Base-by-base conservation (phyloP, 306 rosid species). In the Pueraria montana region DNA sequence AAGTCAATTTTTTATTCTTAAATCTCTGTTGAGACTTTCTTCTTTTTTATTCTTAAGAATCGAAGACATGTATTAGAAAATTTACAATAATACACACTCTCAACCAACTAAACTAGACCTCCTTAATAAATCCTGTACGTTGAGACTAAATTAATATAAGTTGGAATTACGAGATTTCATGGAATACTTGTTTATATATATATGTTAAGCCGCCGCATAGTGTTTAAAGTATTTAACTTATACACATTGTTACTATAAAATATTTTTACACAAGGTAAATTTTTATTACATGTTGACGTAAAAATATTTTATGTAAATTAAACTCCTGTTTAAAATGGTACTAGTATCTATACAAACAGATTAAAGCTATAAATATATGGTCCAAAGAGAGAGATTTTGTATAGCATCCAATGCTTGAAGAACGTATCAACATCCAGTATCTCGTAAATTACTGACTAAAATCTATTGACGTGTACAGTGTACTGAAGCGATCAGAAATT, bases 171-270 rank as follows among this genome's bases (percentile, higher is more conserved):
- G 6, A 59, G 32, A 74, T 74, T 61, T 46, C 63, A 53, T 23
- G 21, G 40, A 70, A 52, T 71, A 68, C 75, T 26, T 38, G 45
- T 40, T 23, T 3, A 58, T 49, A 49, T 9, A 78, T 81, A 27
- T 26, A 49, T 36, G 69, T 72, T 36, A 6, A 46, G 72, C 69
- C 70, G 65, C 61, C 72, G 1, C 38, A 64, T 14, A 16, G 10
- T 63, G 24, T 64, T 32, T 4, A 17, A 34, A 34, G 4, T 65
- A 8, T 61, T 59, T 27, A 27, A 6, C 13, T 26, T 61, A 11
- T 23, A 21, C 11, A 21, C 27, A 20, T 55, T 20, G 26, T 18
- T 53, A 18, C 61, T 2, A 3, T 53, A 21, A 56, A 5, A 23
- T 23, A 58, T 11, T 58, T 4, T 23, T 11, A 58, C 27, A 23